A percentile compares a stretch with the other conserved stretches of the same genome.
phyloP scores from a whole-genome alignment of 2,329 filamentous ascomycete genomes.

The Meredithiella fracta region DNA sequence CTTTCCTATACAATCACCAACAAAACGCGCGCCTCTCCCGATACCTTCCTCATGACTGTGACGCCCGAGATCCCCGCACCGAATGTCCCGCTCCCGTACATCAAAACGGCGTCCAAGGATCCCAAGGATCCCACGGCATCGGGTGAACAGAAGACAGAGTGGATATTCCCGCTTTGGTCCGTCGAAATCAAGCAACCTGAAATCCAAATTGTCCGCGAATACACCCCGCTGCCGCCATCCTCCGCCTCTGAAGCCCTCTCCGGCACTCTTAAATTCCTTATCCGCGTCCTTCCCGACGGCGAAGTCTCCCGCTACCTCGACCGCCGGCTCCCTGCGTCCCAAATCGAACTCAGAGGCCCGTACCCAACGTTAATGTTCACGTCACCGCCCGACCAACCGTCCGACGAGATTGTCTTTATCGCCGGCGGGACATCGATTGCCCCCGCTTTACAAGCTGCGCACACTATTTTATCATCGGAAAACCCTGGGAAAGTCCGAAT shows the following conservation, averaged over 20 bases:
- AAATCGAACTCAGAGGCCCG: constrained; percentile 64
- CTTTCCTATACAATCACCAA: constrained; percentile 47
- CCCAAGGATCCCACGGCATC: constrained; percentile 17
- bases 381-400: constrained; percentile 19
- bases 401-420: constrained; percentile 53
- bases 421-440: constrained; percentile 89
- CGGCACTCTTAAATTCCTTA: constrained; percentile 49
- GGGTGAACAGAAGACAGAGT: constrained; percentile 15
- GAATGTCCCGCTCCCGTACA: constrained; percentile 17
- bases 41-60: constrained; percentile 53
- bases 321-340: constrained; percentile 41
- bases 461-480: constrained; percentile 35
- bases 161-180: constrained; percentile 54
- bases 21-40: constrained; percentile 46
- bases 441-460: constrained; percentile 66
- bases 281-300: constrained; percentile 61
- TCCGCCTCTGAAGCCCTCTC: constrained; percentile 19
- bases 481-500: constrained; percentile 39
- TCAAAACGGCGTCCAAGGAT: neutral
- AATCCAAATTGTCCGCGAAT: constrained; percentile 77
- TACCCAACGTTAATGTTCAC: constrained; percentile 46
- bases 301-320: constrained; percentile 77
- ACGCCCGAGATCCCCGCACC: constrained; percentile 22
- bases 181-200: constrained; percentile 91
- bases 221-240: constrained; percentile 63